Evolutionary conservation across 768 basidiomycete genomes (phyloP), one percentile per base, ranked within the genome.

Genomic region (Suillus placidus): DNA sequence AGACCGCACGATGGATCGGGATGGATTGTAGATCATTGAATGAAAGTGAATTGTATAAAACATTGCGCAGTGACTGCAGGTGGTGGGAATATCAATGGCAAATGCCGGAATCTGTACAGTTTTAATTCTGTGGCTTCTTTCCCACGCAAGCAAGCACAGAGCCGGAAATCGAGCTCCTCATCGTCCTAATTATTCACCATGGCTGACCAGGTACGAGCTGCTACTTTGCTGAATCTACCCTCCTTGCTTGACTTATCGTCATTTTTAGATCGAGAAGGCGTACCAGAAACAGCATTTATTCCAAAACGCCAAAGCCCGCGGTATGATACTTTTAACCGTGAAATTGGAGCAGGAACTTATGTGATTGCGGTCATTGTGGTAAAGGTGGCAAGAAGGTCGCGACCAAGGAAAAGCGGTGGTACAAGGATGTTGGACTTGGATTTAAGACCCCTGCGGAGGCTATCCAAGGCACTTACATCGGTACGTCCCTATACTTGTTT

Each of bases 201-300:
- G 87, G 86, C 87, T 71, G 87, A 88, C 74, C 87, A 88, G 78
- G 87, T 87, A 71, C 64, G 83, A 76, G 13, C 49, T 2, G 32
- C 65, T 45, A 8, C 35, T 16, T 30, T 43, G 8, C 14, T 23
- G 32, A 30, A 14, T 55, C 4, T 9, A 34, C 30, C 56, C 32
- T 26, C 12, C 18, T 40, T 60, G 16, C 62, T 30, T 47, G 37
- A 42, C 32, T 23, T 42, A 63, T 66, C 16, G 20, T 58, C 16
- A 23, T 54, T 63, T 57, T 18, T 75, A 98, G 92, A 89, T 96
- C 77, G 96, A 99, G 82, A 97, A 97, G 83, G 93, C 94, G 68
- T 99, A 85, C 85, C 96, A 97, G 82, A 97, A 97, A 84, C 97
- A 99, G 80, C 86, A 90, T 77, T 87, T 99, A 78, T 99, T 99